Evolutionary conservation across 441 rosid species (phyloP).

Genomic region (Pelargonium exstipulatum): DNA sequence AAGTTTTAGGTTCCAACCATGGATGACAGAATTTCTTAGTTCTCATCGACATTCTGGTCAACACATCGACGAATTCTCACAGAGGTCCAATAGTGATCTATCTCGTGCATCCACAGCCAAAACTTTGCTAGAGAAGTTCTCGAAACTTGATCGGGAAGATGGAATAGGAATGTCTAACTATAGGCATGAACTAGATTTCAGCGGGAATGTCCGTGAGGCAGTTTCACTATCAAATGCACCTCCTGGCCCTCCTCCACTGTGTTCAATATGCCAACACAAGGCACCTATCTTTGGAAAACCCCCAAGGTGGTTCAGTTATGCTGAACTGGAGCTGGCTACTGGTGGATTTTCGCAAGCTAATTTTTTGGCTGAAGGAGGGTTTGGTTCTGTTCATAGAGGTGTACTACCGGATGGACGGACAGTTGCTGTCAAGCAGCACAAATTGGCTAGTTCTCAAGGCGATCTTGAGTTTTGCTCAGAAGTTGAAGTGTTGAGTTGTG

Average conservation of each 20-base stretch:
- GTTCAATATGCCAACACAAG: conserved; percentile 94
- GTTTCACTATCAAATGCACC: conserved; percentile 73
- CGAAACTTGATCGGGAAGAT: conserved; percentile 55
- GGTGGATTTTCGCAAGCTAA: conserved; percentile 88
- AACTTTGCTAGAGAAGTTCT: conserved; percentile 60
- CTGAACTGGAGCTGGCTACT: conserved; percentile 92
- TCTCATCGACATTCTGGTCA: conserved; percentile 18
- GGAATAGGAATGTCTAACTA: conserved; percentile 44
- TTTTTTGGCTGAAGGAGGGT: conserved; percentile 98
- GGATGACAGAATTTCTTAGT: conserved; percentile 35
- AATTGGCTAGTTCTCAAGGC: conserved; percentile 93
- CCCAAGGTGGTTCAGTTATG: conserved; percentile 83
- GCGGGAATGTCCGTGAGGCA: conserved; percentile 82
- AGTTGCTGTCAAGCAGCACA: conserved; percentile 98
- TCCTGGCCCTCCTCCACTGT: conserved; percentile 88
- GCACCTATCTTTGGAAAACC: conserved; percentile 96
- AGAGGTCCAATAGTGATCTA: conserved; percentile 39
- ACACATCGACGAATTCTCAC: conserved; percentile 45
- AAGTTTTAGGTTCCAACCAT: conserved; percentile 73
- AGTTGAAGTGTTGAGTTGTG: conserved; percentile 98
- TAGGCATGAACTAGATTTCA: conserved; percentile 52
- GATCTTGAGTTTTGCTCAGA: conserved; percentile 96
- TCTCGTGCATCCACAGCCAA: conserved; percentile 47
- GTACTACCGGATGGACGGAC: conserved; percentile 83
- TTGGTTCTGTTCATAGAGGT: conserved; percentile 97